phyloP scores from a whole-genome alignment of 2,329 filamentous ascomycete genomes.

The Bisporella sp. region DNA sequence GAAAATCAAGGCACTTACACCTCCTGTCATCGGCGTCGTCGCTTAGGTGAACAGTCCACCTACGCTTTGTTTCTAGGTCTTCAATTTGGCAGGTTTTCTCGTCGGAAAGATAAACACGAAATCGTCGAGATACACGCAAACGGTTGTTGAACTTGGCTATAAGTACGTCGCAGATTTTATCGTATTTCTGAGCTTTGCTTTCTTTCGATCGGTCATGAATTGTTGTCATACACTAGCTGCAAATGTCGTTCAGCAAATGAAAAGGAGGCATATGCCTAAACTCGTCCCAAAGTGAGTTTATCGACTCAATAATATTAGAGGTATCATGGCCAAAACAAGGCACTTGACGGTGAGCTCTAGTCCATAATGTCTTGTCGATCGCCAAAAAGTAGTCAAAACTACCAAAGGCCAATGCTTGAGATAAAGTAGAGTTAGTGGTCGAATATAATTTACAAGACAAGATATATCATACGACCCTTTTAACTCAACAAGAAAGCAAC shows the following conservation, averaged over 20 bases:
- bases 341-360: too few species aligned
- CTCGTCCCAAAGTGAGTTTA: not conserved
- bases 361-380: not conserved
- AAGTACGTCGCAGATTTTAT: not conserved
- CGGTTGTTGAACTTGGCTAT: not conserved
- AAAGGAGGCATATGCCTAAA: not conserved
- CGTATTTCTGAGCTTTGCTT: not conserved
- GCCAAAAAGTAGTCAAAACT: not conserved
- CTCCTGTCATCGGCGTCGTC: not conserved
- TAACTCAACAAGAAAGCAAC: too few species aligned
- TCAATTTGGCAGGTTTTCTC: not conserved
- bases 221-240: not conserved
- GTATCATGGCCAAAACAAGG: not conserved
- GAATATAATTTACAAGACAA: too few species aligned
- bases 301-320: not conserved
- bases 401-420: too few species aligned
- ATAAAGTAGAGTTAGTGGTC: too few species aligned
- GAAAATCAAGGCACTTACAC: not conserved
- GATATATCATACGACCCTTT: too few species aligned
- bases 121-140: not conserved
- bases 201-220: not conserved
- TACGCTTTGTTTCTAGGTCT: not conserved
- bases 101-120: not conserved
- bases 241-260: not conserved
- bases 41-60: not conserved